Percentiles rank a stretch among this genome's conserved stretches.
phyloP scores from a whole-genome alignment of 1,284 basidiomycete genomes.

The Ustilago trichophora region DNA sequence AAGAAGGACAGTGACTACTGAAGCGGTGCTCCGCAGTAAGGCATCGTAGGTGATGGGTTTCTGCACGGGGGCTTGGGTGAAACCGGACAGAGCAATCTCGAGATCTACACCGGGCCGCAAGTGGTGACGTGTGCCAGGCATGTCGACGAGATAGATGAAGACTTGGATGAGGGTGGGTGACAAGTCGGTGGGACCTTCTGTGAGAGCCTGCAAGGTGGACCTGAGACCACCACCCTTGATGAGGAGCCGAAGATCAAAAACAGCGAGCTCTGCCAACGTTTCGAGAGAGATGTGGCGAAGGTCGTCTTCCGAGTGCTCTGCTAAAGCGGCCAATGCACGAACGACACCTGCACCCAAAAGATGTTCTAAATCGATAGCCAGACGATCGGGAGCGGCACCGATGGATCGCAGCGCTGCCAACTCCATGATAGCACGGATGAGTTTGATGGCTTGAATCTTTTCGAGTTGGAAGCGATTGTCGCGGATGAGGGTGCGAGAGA shows the following conservation, averaged over 20 bases:
- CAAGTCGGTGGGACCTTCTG: slow-evolving; percentile 86
- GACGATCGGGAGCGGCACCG: slow-evolving; percentile 67
- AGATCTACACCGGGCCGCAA: slow-evolving; percentile 85
- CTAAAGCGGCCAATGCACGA: slow-evolving; percentile 87
- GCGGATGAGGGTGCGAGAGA: slow-evolving; percentile 82
- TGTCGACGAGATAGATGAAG: slow-evolving; percentile 86
- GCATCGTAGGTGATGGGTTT: slow-evolving; percentile 70
- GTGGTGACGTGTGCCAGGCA: slow-evolving; percentile 81
- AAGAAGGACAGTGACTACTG: slow-evolving; percentile 81
- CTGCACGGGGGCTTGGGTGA: slow-evolving; percentile 80
- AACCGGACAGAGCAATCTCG: slow-evolving; percentile 73
- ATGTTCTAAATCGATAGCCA: slow-evolving; percentile 58
- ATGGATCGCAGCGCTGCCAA: slow-evolving; percentile 32
- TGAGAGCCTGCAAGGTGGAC: slow-evolving; percentile 84
- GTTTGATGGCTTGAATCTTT: slow-evolving; percentile 92
- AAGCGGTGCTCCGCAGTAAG: slow-evolving; percentile 77
- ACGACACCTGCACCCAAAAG: slow-evolving; percentile 63
- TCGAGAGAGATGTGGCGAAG: slow-evolving; percentile 85
- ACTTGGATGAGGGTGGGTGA: slow-evolving; percentile 83
- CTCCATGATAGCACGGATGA: slow-evolving; percentile 84
- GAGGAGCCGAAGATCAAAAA: slow-evolving; percentile 86
- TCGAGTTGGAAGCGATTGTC: slow-evolving; percentile 85
- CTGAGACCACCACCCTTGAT: slow-evolving; percentile 83
- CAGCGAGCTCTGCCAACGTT: slow-evolving; percentile 87
- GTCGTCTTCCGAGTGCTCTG: slow-evolving; percentile 90